Base-by-base conservation (phyloP, 805 yeast genomes). In the Wickerhamomyces alni region DNA sequence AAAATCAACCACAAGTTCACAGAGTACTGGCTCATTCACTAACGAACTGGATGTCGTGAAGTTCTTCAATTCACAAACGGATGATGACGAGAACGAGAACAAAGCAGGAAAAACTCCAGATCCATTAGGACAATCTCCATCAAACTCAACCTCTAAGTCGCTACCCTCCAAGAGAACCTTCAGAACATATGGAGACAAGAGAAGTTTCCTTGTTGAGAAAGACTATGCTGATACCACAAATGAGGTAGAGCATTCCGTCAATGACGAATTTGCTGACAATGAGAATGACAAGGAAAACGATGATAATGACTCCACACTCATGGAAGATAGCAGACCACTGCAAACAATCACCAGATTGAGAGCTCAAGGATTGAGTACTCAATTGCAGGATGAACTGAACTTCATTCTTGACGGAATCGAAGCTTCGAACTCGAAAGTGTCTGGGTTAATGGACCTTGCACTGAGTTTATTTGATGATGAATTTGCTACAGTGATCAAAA, bases 381-480 rank as follows among this genome's bases (percentile, higher is more conserved):
- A 62, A 38, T 58, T 47, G 34, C 50, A 50, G 32, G 67, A 66
- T 37, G 69, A 67, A 25, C 42, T 61, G 26, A 63, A 55, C n/a
- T 65, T 63, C 38, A 37, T 66, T 6, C 27, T 57, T 2, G 58
- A 52, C 11, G 55, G 52, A 1, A 39, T 50, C 11, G 37, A 54
- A 1, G 34, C 51, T 2, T 39, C 40, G 7, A 48, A 44, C 4
- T 41, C 57, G 18, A 31, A 31, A 19, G 35, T 46, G 3, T 33
- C 44, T 4, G 30, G 42, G 0, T 15, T 63, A 1, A 27, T 63
- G 6, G 67, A 65, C 9, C 37, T 59, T 8, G 51, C 54, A 3
- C 32, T 54, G 24, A 55, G 45, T 28, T 37, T 55, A 6, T 30
- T 47, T 17, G 50, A 48, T 17, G 54, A 51, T 26, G 45, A 44